Conservation (phyloP, 768 basidiomycete genomes). For the Amanita inopinata region DNA sequence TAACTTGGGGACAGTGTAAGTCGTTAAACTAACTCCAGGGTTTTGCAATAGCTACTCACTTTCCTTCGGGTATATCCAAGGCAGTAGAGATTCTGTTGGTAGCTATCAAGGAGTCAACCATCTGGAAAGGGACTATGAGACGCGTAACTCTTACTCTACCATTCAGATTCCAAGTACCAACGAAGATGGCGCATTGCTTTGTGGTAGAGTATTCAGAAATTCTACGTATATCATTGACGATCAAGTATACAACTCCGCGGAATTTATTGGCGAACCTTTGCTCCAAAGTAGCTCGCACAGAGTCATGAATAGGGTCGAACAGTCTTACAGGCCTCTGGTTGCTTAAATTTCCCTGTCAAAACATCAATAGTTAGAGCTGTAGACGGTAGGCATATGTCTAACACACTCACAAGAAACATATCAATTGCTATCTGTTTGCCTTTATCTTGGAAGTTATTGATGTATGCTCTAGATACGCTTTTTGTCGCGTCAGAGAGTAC, state of each 20-base stretch:
- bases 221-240: slow-evolving; percentile 26
- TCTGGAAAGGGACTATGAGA: background rate
- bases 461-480: slow-evolving; percentile 90
- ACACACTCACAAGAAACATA: slow-evolving; percentile 70
- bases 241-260: background rate
- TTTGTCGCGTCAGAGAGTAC: slow-evolving; percentile 95
- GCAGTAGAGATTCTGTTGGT: slow-evolving; percentile 71
- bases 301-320: slow-evolving; percentile 90
- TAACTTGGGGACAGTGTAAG: slow-evolving; percentile 14
- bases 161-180: slow-evolving; percentile 95
- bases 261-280: slow-evolving; percentile 46
- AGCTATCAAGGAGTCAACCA: slow-evolving; percentile 27
- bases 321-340: slow-evolving; percentile 83
- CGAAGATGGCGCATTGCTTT: slow-evolving; percentile 63
- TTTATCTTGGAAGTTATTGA: slow-evolving; percentile 96
- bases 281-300: slow-evolving; percentile 62
- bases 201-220: slow-evolving; percentile 77
- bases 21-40: slow-evolving; percentile 14
- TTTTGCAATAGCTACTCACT: slow-evolving; percentile 36
- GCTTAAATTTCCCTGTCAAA: slow-evolving; percentile 86
- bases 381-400: background rate
- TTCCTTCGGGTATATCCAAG: slow-evolving; percentile 84
- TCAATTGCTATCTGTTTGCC: slow-evolving; percentile 92
- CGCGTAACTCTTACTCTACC: slow-evolving; percentile 49
- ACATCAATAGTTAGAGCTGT: slow-evolving; percentile 6